Percentiles rank a stretch among this genome's conserved stretches.
Conservation (phyloP, 768 basidiomycete species). For the Boletus reticuloceps region DNA sequence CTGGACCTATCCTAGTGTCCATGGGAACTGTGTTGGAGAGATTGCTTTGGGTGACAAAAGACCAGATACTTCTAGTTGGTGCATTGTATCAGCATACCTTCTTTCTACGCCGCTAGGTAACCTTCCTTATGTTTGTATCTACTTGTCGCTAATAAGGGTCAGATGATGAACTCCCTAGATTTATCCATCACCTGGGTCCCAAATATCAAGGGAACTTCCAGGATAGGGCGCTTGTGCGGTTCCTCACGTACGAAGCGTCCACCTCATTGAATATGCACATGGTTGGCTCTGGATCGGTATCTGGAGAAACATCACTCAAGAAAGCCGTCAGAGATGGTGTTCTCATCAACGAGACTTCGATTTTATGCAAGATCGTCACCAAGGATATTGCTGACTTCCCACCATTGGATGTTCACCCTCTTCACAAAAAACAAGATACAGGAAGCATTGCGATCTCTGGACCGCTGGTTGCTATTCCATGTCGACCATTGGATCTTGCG, state of each 20-base stretch:
- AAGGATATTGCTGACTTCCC: constrained; percentile 12
- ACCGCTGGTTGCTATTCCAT: constrained; percentile 59
- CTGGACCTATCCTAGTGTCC: constrained; percentile 57
- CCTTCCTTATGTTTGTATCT: background rate
- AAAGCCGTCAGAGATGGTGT: constrained; percentile 42
- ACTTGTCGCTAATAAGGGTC: constrained; percentile 11
- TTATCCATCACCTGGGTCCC: constrained; percentile 81
- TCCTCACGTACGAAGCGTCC: constrained; percentile 82
- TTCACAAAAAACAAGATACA: background rate
- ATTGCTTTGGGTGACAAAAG: constrained; percentile 59
- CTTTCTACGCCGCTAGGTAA: constrained; percentile 58
- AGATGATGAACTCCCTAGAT: constrained; percentile 71
- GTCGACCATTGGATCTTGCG: constrained; percentile 65
- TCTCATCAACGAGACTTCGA: constrained; percentile 35
- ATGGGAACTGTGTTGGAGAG: constrained; percentile 35
- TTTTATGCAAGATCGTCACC: constrained; percentile 42
- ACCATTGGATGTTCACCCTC: constrained; percentile 8
- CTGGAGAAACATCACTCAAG: constrained; percentile 36
- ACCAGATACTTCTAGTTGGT: constrained; percentile 48
- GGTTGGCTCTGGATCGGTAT: constrained; percentile 45
- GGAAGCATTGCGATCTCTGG: constrained; percentile 32
- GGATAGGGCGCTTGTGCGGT: constrained; percentile 63
- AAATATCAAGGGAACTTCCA: constrained; percentile 77
- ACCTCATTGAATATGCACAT: constrained; percentile 83
- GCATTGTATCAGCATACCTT: constrained; percentile 63